These are phyloP conservation scores for Diaporthe sp. DNA, from an alignment of 2,329 filamentous ascomycete species.

Conservation along the genomic window DNA sequence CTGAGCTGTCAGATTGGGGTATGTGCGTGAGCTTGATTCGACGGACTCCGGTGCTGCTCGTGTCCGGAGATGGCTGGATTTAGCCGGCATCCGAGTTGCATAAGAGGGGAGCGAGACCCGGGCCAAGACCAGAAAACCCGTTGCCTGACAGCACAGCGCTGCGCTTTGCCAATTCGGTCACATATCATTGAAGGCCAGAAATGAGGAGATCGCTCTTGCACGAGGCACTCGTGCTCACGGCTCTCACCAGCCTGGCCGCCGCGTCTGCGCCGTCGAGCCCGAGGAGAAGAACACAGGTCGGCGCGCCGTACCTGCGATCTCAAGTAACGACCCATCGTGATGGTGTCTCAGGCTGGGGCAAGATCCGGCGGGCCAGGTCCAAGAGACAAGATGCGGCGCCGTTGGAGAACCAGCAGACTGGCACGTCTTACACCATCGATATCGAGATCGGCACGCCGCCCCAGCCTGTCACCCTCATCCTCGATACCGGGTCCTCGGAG, in stretches of 20 bases:
- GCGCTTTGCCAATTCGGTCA: neutral
- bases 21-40: constrained; percentile 14
- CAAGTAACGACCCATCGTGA: constrained; percentile 18
- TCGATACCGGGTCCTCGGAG: constrained; percentile 66
- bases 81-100: constrained; percentile 13
- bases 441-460: constrained; percentile 59
- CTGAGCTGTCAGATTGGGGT: neutral
- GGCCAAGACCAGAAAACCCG: neutral
- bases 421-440: constrained; percentile 40
- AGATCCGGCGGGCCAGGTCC: neutral
- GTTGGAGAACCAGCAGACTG: constrained; percentile 21
- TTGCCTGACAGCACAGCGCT: constrained; percentile 3
- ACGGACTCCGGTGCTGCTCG: constrained; percentile 3
- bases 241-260: neutral
- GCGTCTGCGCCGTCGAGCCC: neutral
- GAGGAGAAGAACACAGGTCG: neutral
- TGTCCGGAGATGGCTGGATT: neutral
- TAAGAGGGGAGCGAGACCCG: neutral
- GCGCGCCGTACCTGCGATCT: constrained; percentile 5
- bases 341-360: neutral
- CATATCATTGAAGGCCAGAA: neutral
- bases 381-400: constrained; percentile 20
- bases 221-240: neutral
- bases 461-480: constrained; percentile 58
- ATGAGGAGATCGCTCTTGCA: neutral